Percentiles rank a stretch among this genome's conserved stretches.
Evolutionary conservation across 2,329 filamentous ascomycete species (phyloP).

Genomic region (Pseudogymnoascus sp.): DNA sequence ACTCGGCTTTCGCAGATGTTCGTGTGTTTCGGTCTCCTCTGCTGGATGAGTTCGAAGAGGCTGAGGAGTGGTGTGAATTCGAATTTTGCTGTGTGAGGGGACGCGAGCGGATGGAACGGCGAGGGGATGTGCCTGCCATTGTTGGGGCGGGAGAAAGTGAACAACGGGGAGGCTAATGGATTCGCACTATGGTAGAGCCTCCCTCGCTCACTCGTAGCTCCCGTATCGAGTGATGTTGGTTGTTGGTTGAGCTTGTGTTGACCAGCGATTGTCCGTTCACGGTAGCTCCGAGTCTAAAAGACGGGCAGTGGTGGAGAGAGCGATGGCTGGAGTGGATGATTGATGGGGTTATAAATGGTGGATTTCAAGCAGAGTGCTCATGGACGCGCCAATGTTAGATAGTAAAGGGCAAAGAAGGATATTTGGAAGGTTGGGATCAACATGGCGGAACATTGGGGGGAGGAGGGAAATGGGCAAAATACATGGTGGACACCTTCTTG

Average conservation of each 20-base stretch:
- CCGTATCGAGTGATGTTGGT: slow-evolving; percentile 3
- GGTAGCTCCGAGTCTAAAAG: slow-evolving; percentile 4
- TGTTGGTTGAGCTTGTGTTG: slow-evolving; percentile 6
- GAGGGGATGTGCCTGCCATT: slow-evolving; percentile 55
- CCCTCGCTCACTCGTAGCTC: background rate
- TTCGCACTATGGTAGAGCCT: slow-evolving; percentile 1
- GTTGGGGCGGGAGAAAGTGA: slow-evolving; percentile 3
- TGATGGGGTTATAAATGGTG: background rate
- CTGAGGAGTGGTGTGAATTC: slow-evolving; percentile 68
- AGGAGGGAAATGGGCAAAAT: slow-evolving; percentile 3
- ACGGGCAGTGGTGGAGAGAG: background rate
- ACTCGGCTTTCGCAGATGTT: slow-evolving; percentile 63
- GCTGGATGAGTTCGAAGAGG: slow-evolving; percentile 67
- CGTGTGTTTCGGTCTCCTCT: slow-evolving; percentile 68
- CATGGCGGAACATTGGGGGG: slow-evolving; percentile 1
- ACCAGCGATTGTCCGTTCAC: slow-evolving; percentile 2
- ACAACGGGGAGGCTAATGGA: slow-evolving; percentile 3
- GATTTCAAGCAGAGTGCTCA: background rate
- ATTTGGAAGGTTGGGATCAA: background rate
- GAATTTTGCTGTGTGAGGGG: slow-evolving; percentile 60
- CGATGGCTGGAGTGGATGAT: background rate
- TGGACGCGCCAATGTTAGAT: slow-evolving; percentile 3
- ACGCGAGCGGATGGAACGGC: slow-evolving; percentile 87
- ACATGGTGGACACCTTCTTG: slow-evolving; percentile 3
- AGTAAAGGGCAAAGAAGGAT: background rate